phyloP scores from a whole-genome alignment of 2,329 filamentous ascomycete genomes.

The Coniosporium tulheliwenetii region DNA sequence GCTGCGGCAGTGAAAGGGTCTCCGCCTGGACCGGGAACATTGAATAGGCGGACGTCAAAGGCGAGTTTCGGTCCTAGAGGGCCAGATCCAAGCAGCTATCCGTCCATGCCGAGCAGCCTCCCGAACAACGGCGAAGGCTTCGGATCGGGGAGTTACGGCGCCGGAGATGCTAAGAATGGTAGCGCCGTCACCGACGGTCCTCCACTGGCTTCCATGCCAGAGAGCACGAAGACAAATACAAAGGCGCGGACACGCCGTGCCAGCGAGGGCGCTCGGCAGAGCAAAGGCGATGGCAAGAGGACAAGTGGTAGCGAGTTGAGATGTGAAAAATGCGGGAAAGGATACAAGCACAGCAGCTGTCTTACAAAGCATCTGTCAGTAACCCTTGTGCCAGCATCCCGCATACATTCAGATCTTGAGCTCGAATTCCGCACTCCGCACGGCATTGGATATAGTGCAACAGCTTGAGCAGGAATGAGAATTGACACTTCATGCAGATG shows the following conservation, averaged over 20 bases:
- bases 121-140: conserved; percentile 34
- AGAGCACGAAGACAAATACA: conserved; percentile 30
- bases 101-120: conserved; percentile 53
- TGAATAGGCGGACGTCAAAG: conserved; percentile 54
- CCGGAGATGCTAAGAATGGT: conserved; percentile 32
- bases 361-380: conserved; percentile 99
- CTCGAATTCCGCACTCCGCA: conserved; percentile 9
- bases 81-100: conserved; percentile 39
- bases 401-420: conserved; percentile 23
- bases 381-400: conserved; percentile 36
- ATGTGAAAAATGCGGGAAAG: conserved; percentile 97
- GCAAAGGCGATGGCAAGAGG: conserved; percentile 67
- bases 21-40: conserved; percentile 42
- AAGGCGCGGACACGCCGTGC: conserved; percentile 44
- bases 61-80: conserved; percentile 27
- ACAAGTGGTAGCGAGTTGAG: conserved; percentile 71
- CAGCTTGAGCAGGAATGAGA: not conserved
- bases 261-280: conserved; percentile 73
- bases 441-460: too few species aligned
- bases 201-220: conserved; percentile 33
- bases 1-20: conserved; percentile 53
- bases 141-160: conserved; percentile 19
- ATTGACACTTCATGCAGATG: conserved; percentile 45
- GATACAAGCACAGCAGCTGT: conserved; percentile 99
- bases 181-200: conserved; percentile 57